Evolutionary conservation across 495 filamentous ascomycete genomes (phyloP), one percentile per base, ranked within the genome.

Genomic region (Penicillium bialowiezense): DNA sequence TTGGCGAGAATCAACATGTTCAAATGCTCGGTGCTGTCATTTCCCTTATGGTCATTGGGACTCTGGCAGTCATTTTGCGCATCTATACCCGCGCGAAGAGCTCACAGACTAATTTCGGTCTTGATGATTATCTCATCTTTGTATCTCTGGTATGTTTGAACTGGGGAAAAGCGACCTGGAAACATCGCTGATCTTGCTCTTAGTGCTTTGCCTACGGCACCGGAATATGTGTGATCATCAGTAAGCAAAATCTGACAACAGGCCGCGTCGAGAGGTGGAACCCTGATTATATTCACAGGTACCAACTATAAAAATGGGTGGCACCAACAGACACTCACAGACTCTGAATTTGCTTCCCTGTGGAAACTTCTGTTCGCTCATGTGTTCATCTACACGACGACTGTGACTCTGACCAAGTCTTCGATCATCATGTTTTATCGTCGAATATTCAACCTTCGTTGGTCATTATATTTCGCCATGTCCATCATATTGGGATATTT

Each of bases 401-500:
- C 49, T 3, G 44, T 52, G n/a, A 52, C 48, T 4, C 47, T 41
- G n/a, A 58, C 43, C 32, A 58, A 58, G 44, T 40, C 38, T 1
- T 54, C 50, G 9, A 54, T 58, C 15, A 42, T 58, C 15, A 33
- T 54, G 34, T 58, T 50, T n/a, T 58, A 58, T 24, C 45, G 43
- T 3, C 55, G 50, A 7, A 50, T 58, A n/a, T 54, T 58, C 24
- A 48, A 44, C 31, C 32, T 58, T 13, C 46, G 15, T 3, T 54
- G 42, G 35, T 50, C 47, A n/a, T 20, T 58, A 24, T 46, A 44
- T 14, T 17, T 41, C 6, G 40, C 36, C 29, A 29, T 54, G 24
- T 31, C 42, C 36, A 13, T 58, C 9, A 21, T 45, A 5, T 2
- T 50, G 0, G 47, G 46, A 5, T 54, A 54, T 17, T 58, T 47